Conservation (phyloP, 73 alveolate species). For the Breviolum minutum region DNA sequence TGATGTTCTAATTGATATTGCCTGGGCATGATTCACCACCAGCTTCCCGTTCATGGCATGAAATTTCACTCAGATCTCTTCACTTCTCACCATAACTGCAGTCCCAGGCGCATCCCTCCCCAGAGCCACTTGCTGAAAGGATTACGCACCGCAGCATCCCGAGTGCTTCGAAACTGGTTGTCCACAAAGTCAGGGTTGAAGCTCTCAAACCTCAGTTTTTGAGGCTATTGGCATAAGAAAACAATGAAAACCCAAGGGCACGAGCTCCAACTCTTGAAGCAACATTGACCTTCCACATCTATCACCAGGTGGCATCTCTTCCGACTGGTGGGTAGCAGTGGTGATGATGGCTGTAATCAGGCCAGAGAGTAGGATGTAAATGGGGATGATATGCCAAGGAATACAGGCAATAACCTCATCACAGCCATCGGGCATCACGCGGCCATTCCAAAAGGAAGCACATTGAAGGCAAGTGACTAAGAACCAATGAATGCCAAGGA, state of each 20-base stretch:
- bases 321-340: constrained; percentile 88
- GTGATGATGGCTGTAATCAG: constrained; percentile 72
- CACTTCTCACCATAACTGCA: not conserved
- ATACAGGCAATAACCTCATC: constrained; percentile 27
- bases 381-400: constrained; percentile 51
- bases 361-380: constrained; percentile 53
- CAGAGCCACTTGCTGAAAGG: constrained; percentile 68
- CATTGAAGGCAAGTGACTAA: not conserved
- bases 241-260: not conserved
- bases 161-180: constrained; percentile 83
- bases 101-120: constrained; percentile 82
- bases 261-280: no score
- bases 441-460: not conserved
- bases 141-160: constrained; percentile 47
- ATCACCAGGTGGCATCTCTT: constrained; percentile 29
- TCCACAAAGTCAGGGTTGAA: constrained; percentile 64
- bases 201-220: constrained; percentile 7
- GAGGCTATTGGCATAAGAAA: not conserved
- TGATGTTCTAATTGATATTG: constrained; percentile 62
- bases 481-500: constrained; percentile 22
- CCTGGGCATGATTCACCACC: not conserved
- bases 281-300: not conserved
- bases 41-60: not conserved
- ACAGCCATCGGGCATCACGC: not conserved
- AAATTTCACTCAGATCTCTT: no score